Conservation (phyloP, 2,329 filamentous ascomycete species). For the Leptodontidium sp. region DNA sequence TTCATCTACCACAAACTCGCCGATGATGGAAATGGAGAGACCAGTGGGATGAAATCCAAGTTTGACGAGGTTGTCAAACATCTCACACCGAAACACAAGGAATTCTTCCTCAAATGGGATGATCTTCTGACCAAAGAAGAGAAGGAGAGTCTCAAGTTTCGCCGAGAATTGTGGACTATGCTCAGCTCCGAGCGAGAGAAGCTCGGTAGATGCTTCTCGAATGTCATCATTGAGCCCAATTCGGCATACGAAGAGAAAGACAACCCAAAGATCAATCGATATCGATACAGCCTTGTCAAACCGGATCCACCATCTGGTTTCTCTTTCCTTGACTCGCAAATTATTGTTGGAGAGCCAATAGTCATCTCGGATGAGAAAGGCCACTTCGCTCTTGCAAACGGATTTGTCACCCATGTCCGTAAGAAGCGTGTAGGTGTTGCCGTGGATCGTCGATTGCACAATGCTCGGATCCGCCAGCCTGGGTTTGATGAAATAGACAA, state of each 20-base stretch:
- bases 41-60: slow-evolving; percentile 80
- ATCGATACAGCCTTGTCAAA: slow-evolving; percentile 85
- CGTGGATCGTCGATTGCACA: slow-evolving; percentile 89
- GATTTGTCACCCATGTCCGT: slow-evolving; percentile 82
- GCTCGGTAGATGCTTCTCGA: slow-evolving; percentile 87
- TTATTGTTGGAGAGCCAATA: slow-evolving; percentile 86
- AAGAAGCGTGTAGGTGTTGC: slow-evolving; percentile 83
- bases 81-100: slow-evolving; percentile 75
- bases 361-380: slow-evolving; percentile 97
- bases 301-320: slow-evolving; percentile 67
- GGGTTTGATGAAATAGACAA: slow-evolving; percentile 81
- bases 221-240: slow-evolving; percentile 83
- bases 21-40: slow-evolving; percentile 82
- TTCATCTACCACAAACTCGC: slow-evolving; percentile 93
- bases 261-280: slow-evolving; percentile 88
- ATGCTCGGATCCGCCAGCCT: slow-evolving; percentile 76
- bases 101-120: slow-evolving; percentile 97
- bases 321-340: slow-evolving; percentile 91
- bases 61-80: slow-evolving; percentile 85
- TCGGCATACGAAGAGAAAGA: slow-evolving; percentile 74
- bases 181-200: slow-evolving; percentile 87
- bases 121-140: slow-evolving; percentile 92
- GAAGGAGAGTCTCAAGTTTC: slow-evolving; percentile 84
- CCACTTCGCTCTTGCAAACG: slow-evolving; percentile 93
- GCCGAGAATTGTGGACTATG: slow-evolving; percentile 96